phyloP scores from a whole-genome alignment of 2,329 filamentous ascomycete species.

The Coleophoma cylindrospora region DNA sequence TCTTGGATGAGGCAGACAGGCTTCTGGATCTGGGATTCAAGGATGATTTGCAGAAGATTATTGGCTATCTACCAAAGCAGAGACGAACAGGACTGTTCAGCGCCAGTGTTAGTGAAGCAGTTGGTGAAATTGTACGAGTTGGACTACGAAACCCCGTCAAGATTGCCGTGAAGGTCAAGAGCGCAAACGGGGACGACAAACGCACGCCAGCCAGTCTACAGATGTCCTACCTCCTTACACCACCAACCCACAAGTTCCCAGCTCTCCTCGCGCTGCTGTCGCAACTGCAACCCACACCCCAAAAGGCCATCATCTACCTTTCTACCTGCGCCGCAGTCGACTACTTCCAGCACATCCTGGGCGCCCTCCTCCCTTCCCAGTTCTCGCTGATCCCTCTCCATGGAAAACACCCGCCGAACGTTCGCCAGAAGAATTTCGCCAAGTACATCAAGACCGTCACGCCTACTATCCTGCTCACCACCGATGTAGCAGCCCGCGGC shows the following conservation, averaged over 20 bases:
- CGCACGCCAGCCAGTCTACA: constrained; percentile 88
- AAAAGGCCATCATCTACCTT: constrained; percentile 86
- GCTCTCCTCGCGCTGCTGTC: constrained; percentile 66
- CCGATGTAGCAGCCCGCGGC: constrained; percentile 85
- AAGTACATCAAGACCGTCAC: constrained; percentile 71
- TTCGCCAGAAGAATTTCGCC: constrained; percentile 82
- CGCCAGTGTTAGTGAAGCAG: constrained; percentile 91
- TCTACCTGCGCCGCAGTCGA: constrained; percentile 94
- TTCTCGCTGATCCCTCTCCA: constrained; percentile 78
- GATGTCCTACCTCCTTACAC: constrained; percentile 77
- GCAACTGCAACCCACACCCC: constrained; percentile 65
- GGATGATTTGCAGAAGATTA: constrained; percentile 79
- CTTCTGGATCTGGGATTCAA: constrained; percentile 93
- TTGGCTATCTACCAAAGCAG: constrained; percentile 84
- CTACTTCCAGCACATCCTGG: constrained; percentile 82
- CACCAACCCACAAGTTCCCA: constrained; percentile 75
- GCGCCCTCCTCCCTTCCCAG: constrained; percentile 61
- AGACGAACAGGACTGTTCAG: constrained; percentile 90
- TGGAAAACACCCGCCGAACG: constrained; percentile 84
- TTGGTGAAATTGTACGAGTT: constrained; percentile 87
- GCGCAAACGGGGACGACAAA: constrained; percentile 72
- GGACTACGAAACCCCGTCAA: constrained; percentile 92
- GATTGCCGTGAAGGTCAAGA: constrained; percentile 88
- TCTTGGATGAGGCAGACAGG: constrained; percentile 92
- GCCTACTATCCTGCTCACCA: constrained; percentile 81